Evolutionary conservation across 2,329 filamentous ascomycete species (phyloP), one percentile per base, ranked within the genome.

Genomic region (Chaetomiaceae sp.): DNA sequence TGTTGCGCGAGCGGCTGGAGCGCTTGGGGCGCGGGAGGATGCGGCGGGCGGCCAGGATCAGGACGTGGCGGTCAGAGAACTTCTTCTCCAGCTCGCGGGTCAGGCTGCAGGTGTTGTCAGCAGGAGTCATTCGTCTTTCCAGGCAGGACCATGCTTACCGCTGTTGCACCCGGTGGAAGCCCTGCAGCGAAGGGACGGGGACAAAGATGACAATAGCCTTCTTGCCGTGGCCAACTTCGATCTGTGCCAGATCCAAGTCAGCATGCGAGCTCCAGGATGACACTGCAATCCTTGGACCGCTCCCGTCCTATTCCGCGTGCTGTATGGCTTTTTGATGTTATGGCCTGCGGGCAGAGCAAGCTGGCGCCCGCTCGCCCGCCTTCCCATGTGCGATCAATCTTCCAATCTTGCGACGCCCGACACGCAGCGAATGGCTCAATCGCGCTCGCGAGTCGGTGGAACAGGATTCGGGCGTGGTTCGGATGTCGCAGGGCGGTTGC

Each of bases 191-290:
- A 80, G 94, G 94, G 77, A 99, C 94, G 76, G 94, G 94, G 84
- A 99, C 94, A 89, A 99, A 99, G 89, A 99, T 95, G 84, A 96
- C 92, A 83, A 99, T 94, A 75, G 94, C 94, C 88, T 97, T 99
- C 87, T 96, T 96, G 87, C 94, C 94, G 84, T 97, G 91, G 83
- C 94, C 94, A 81, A 97, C 92, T 84, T 99, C 94, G 84, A 99
- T 94, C 94, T 99, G 80, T 71, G 75, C 64, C 69, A 82, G 80
- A 84, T 77, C 75, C 77, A 80, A 85, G 80, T 86, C 82, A 86
- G 83, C 83, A 83, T 84, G 83, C 83, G 83, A 86, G 80, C 83
- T 86, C 83, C 83, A 84, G 80, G 81, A 81, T 70, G 72, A 59
- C 66, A 63, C 49, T 65, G 59, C 71, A 75, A 76, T 77, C 79